Percentiles rank a stretch among this genome's conserved stretches.
phyloP scores from a whole-genome alignment of 129 eudicot species.

The Escallonia rubra region DNA sequence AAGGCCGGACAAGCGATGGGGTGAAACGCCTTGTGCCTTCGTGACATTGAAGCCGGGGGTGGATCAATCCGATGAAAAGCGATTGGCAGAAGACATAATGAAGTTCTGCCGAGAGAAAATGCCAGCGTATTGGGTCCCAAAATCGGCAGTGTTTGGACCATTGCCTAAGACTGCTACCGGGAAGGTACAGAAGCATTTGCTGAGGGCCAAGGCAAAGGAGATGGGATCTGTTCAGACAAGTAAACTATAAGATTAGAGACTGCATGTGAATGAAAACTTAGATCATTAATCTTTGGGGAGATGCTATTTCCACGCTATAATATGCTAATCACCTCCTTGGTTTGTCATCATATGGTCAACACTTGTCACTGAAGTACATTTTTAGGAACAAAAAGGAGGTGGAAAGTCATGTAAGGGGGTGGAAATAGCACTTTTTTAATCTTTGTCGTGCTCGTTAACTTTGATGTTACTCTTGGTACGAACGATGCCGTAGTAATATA shows the following conservation, averaged over 20 bases:
- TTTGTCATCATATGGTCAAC: no score
- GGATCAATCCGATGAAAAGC: constrained; percentile 30
- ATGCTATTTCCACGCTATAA: no score
- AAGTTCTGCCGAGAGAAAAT: constrained; percentile 54
- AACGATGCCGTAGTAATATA: no score
- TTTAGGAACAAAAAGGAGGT: no score
- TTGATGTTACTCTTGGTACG: no score
- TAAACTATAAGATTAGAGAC: constrained; percentile 31
- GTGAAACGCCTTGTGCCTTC: constrained; percentile 89
- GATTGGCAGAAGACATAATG: constrained; percentile 56
- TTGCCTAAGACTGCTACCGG: constrained; percentile 94
- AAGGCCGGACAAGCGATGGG: constrained; percentile 75
- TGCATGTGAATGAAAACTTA: no score
- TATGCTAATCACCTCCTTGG: no score
- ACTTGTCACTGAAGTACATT: no score
- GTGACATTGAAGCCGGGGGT: constrained; percentile 52
- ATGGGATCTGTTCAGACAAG: constrained; percentile 73
- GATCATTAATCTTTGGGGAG: no score
- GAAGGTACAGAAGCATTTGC: constrained; percentile 76
- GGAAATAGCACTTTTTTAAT: no score
- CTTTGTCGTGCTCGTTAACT: no score
- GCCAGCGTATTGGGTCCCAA: constrained; percentile 83
- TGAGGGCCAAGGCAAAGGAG: constrained; percentile 79
- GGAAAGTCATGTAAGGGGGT: no score
- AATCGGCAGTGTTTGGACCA: constrained; percentile 62